These are phyloP conservation scores for Aspergillus thermomutatus DNA, from an alignment of 2,329 filamentous ascomycete genomes.

Conservation along the genomic window DNA sequence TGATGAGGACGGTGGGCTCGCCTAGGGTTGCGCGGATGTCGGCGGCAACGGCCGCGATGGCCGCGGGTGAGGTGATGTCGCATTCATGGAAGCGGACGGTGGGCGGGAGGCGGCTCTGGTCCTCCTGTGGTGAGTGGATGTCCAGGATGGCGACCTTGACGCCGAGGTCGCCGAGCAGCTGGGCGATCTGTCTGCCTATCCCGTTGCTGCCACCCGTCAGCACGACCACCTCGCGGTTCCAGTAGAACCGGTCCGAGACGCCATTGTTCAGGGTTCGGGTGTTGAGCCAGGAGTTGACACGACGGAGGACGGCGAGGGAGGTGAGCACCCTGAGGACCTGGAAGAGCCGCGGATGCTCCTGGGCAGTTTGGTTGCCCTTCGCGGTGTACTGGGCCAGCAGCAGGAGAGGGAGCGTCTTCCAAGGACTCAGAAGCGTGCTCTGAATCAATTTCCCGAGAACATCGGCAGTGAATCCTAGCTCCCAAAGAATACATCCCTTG, in stretches of 20 bases:
- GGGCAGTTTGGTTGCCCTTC: constrained; percentile 54
- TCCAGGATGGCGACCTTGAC: constrained; percentile 71
- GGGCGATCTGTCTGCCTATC: constrained; percentile 66
- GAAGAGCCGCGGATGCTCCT: constrained; percentile 51
- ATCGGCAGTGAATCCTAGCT: constrained; percentile 55
- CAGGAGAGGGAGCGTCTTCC: constrained; percentile 61
- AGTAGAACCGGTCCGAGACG: constrained; percentile 41
- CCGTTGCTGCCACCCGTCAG: constrained; percentile 73
- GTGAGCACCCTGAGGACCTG: constrained; percentile 54
- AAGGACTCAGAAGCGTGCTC: constrained; percentile 62
- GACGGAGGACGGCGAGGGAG: constrained; percentile 50
- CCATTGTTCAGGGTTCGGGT: constrained; percentile 47
- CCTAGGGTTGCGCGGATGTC: constrained; percentile 57
- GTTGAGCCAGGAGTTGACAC: constrained; percentile 52
- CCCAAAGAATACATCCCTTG: neutral
- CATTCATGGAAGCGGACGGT: constrained; percentile 66
- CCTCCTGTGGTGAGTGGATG: constrained; percentile 32
- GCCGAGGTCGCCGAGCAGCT: constrained; percentile 60
- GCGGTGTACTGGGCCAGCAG: constrained; percentile 63
- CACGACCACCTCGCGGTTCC: constrained; percentile 67
- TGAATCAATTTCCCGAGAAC: constrained; percentile 57
- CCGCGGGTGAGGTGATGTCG: constrained; percentile 61
- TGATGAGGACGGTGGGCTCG: constrained; percentile 61
- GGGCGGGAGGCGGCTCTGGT: constrained; percentile 12
- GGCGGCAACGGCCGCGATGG: constrained; percentile 52